These are phyloP conservation scores for Sparassis latifolia DNA, from an alignment of 1,284 basidiomycete species.

Conservation along the genomic window DNA sequence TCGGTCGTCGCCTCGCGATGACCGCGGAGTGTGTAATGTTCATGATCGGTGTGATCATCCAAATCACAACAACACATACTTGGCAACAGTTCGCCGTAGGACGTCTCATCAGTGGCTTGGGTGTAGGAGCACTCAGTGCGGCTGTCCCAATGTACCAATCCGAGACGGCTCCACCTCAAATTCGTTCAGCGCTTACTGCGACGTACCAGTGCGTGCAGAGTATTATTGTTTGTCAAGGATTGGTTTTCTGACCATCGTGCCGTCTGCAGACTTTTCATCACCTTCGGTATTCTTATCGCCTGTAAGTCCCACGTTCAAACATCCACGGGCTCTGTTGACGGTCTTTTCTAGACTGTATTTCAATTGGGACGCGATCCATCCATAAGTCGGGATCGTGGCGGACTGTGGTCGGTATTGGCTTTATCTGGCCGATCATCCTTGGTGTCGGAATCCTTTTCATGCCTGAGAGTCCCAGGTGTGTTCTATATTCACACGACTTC, in stretches of 20 bases:
- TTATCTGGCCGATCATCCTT: slow-evolving; percentile 65
- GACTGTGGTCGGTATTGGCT: slow-evolving; percentile 62
- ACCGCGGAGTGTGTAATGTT: slow-evolving; percentile 60
- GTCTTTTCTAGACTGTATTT: slow-evolving; percentile 44
- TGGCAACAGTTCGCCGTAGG: slow-evolving; percentile 70
- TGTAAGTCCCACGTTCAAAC: slow-evolving; percentile 33
- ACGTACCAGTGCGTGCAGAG: slow-evolving; percentile 22
- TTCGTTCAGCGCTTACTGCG: slow-evolving; percentile 64
- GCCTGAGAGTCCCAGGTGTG: slow-evolving; percentile 64
- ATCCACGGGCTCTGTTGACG: not conserved
- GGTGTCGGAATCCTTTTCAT: slow-evolving; percentile 67
- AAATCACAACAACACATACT: slow-evolving; percentile 38
- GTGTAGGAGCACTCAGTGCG: slow-evolving; percentile 67
- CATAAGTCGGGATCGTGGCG: slow-evolving; percentile 54
- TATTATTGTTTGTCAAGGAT: slow-evolving; percentile 19
- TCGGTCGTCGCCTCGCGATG: slow-evolving; percentile 73
- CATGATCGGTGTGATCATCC: slow-evolving; percentile 64
- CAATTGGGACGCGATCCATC: slow-evolving; percentile 49
- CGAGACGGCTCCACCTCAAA: slow-evolving; percentile 71
- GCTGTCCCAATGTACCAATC: slow-evolving; percentile 78
- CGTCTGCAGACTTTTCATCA: slow-evolving; percentile 73
- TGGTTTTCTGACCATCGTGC: slow-evolving; percentile 18
- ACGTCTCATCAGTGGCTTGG: slow-evolving; percentile 60
- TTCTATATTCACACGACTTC: not conserved
- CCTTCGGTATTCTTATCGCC: slow-evolving; percentile 71